A percentile compares a stretch with the other conserved stretches of the same genome.
phyloP scores from a whole-genome alignment of 106 monocot genomes.

The Narthecium ossifragum region DNA sequence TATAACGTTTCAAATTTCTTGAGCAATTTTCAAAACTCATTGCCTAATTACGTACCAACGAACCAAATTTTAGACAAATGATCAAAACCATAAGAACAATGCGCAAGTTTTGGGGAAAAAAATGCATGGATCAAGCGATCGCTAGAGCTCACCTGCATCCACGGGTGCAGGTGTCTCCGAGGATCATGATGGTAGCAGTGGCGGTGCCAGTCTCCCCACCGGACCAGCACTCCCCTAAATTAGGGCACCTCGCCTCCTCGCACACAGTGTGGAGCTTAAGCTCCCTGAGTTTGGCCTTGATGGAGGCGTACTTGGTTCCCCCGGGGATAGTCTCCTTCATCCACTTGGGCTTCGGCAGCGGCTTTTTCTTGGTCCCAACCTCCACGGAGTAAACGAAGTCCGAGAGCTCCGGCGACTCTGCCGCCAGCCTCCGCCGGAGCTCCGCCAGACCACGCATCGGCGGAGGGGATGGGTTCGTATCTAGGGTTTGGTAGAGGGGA shows the following conservation, averaged over 20 bases:
- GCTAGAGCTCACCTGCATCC: slow-evolving; percentile 73
- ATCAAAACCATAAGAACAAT: too few relatives aligned
- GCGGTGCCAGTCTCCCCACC: slow-evolving; percentile 95
- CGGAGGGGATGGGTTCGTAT: slow-evolving; percentile 16
- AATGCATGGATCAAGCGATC: too few relatives aligned
- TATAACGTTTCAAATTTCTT: too few relatives aligned
- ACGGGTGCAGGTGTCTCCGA: slow-evolving; percentile 90
- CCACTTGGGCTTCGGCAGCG: slow-evolving; percentile 89
- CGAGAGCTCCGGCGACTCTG: slow-evolving; percentile 42
- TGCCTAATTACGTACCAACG: too few relatives aligned
- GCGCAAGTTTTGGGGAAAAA: too few relatives aligned
- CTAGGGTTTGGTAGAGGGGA: slow-evolving; percentile 4
- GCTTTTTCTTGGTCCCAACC: slow-evolving; percentile 86
- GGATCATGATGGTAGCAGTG: slow-evolving; percentile 96
- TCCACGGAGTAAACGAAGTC: slow-evolving; percentile 92
- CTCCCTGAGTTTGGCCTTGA: slow-evolving; percentile 83
- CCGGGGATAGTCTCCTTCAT: slow-evolving; percentile 86
- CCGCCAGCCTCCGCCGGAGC: slow-evolving; percentile 46
- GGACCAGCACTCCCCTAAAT: slow-evolving; percentile 95
- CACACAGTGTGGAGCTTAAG: slow-evolving; percentile 90
- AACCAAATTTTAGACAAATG: too few relatives aligned
- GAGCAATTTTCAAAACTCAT: too few relatives aligned
- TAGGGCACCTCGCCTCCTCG: slow-evolving; percentile 95
- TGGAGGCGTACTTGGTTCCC: slow-evolving; percentile 77
- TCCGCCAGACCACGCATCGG: slow-evolving; percentile 36